Conservation (phyloP, 768 basidiomycete genomes). For the Holtermannia corniformis region DNA sequence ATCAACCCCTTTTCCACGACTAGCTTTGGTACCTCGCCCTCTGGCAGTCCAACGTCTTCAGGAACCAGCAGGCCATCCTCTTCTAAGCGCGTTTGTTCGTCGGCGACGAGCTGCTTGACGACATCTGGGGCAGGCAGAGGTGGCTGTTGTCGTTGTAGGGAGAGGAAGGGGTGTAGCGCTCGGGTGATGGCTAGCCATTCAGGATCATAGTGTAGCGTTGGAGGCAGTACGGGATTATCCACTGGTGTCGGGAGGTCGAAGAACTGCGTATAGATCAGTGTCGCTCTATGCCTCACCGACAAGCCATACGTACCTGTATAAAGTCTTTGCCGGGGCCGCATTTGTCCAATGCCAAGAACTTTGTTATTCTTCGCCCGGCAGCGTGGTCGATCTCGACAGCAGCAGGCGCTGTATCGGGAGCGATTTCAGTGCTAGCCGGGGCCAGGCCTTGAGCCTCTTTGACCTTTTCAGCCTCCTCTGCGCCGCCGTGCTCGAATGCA, state of each 20-base stretch:
- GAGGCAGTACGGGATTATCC: constrained; percentile 16
- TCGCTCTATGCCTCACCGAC: background rate
- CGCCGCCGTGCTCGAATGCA: constrained; percentile 14
- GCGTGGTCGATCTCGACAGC: constrained; percentile 8
- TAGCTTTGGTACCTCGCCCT: constrained; percentile 13
- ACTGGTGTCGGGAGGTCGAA: constrained; percentile 50
- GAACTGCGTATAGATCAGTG: constrained; percentile 47
- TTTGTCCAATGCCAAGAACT: constrained; percentile 84
- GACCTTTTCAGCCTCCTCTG: constrained; percentile 14
- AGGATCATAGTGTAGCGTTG: constrained; percentile 59
- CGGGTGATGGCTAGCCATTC: constrained; percentile 92
- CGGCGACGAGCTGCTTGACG: constrained; percentile 50
- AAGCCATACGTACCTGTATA: constrained; percentile 54
- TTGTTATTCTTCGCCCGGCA: constrained; percentile 46
- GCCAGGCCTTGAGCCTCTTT: constrained; percentile 7
- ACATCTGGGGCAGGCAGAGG: constrained; percentile 55
- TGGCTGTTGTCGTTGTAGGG: constrained; percentile 47
- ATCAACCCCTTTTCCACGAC: constrained; percentile 23
- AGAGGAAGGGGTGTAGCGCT: constrained; percentile 72
- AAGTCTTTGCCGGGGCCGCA: constrained; percentile 65
- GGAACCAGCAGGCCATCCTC: constrained; percentile 43
- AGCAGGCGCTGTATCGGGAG: background rate
- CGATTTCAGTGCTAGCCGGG: background rate
- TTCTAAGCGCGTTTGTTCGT: constrained; percentile 60
- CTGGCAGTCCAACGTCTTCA: background rate